Evolutionary conservation across 2,329 filamentous ascomycete species (phyloP), one percentile per base, ranked within the genome.

Genomic region (Fusarium fracticaudum): DNA sequence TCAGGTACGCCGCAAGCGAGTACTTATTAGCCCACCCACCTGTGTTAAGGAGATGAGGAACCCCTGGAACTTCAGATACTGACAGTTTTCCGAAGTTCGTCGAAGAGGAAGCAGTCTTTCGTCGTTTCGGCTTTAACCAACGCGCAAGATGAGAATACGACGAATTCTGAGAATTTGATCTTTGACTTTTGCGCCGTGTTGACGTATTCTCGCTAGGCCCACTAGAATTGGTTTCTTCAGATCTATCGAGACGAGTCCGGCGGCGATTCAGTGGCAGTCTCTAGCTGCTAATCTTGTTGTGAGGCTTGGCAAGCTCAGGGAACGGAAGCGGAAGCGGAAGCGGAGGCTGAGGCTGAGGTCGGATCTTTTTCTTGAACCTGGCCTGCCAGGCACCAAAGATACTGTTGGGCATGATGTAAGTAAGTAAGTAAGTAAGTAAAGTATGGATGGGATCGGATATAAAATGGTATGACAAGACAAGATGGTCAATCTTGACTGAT

Each of bases 111-210:
- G 37, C 44, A 22, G 59, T 67, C 55, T 73, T 73, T 43, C 37
- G 70, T 22, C 66, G 70, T 59, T 73, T 73, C 26, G 71, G 59
- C 29, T 51, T 71, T 24, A 73, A 44, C 71, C 70, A 73, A 33
- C 57, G 53, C 29, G 65, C n/a, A 29, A 64, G 54, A 57, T 62
- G 69, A 8, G 69, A 66, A 24, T 48, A 55, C 4, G 57, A 45
- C 41, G 71, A 62, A 47, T 44, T 70, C 24, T 66, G 60, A 26
- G 69, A 73, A 37, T 43, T 41, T 14, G 65, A 66, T 35, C 69
- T 68, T 40, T 35, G 59, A 33, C 38, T 48, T 33, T 15, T 41
- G 43, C 15, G 33, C 18, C 17, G n/a, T 35, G 43, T 22, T 17
- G 54, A 40, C 29, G 45, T 59, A 38, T n/a, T 45, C 40, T 31